phyloP scores from a whole-genome alignment of 106 monocot genomes.

The Gastrodia elata region DNA sequence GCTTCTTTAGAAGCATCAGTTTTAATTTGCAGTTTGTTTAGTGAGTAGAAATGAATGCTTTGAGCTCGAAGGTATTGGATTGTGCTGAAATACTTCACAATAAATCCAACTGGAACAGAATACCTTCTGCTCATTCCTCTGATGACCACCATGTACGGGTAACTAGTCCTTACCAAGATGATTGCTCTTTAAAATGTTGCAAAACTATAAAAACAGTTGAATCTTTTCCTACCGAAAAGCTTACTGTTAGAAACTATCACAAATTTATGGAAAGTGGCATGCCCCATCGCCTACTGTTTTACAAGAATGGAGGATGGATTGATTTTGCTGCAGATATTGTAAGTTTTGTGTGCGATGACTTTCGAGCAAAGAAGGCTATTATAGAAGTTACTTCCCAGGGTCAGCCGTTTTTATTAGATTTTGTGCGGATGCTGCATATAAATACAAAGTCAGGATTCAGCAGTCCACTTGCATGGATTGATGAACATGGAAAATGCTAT shows the following conservation, averaged over 20 bases:
- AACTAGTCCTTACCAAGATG: background rate
- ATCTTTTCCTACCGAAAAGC: conserved; percentile 4
- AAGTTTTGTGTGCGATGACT: conserved; percentile 32
- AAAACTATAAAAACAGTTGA: background rate
- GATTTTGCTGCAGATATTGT: conserved; percentile 48
- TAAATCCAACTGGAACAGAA: conserved; percentile 26
- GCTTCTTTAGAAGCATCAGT: conserved; percentile 31
- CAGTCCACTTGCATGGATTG: conserved; percentile 80
- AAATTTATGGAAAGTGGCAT: conserved; percentile 68
- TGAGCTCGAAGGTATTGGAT: conserved; percentile 57
- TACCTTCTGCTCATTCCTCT: conserved; percentile 2
- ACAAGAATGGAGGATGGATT: conserved; percentile 54
- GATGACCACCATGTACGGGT: conserved; percentile 1
- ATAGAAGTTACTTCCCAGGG: conserved; percentile 35
- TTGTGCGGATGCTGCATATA: conserved; percentile 62
- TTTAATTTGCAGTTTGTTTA: conserved; percentile 15
- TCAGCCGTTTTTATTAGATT: conserved; percentile 54
- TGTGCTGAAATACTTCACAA: conserved; percentile 9
- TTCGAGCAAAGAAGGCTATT: conserved; percentile 54
- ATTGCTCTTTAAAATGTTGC: conserved; percentile 3
- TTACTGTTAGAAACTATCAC: conserved; percentile 40
- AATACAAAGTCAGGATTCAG: conserved; percentile 31
- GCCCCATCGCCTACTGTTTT: conserved; percentile 48
- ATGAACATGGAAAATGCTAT: conserved; percentile 41
- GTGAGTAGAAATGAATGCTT: conserved; percentile 41